phyloP scores from a whole-genome alignment of 176 grass and related monocot genomes.

The Cenchrus americanus region DNA sequence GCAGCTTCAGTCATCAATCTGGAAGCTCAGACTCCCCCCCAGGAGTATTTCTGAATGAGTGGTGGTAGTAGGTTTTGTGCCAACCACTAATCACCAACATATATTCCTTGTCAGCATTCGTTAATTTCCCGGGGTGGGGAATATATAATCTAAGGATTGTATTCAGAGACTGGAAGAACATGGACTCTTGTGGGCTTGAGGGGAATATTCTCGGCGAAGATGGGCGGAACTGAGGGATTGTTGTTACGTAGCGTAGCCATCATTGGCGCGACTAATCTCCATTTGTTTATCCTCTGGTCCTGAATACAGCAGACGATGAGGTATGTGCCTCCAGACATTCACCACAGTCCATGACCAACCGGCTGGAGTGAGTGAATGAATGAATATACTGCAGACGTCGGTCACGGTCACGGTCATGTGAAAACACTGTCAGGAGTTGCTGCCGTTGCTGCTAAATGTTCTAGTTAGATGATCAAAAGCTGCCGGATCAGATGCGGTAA shows the following conservation, averaged over 20 bases:
- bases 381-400: background rate
- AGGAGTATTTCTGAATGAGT: conserved; percentile 3
- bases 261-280: conserved; percentile 23
- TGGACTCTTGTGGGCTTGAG: background rate
- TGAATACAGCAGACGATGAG: background rate
- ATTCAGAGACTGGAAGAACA: conserved; percentile 9
- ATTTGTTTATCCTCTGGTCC: conserved; percentile 14
- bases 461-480: too few species aligned
- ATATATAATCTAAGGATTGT: background rate
- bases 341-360: background rate
- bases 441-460: background rate
- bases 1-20: background rate
- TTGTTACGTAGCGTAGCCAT: conserved; percentile 21
- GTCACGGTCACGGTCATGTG: background rate
- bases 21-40: background rate
- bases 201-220: conserved; percentile 46
- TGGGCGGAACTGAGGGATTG: background rate
- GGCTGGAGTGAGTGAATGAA: too few species aligned
- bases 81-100: background rate
- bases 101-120: conserved; percentile 13
- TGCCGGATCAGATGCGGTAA: background rate
- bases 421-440: conserved; percentile 7
- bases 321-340: conserved; percentile 20
- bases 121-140: background rate
- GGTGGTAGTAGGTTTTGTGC: background rate